Percentiles rank a stretch among this genome's conserved stretches.
These are phyloP conservation scores for Phytophthora quininea DNA, from an alignment of 352 stramenopile genomes.

Conservation along the genomic window DNA sequence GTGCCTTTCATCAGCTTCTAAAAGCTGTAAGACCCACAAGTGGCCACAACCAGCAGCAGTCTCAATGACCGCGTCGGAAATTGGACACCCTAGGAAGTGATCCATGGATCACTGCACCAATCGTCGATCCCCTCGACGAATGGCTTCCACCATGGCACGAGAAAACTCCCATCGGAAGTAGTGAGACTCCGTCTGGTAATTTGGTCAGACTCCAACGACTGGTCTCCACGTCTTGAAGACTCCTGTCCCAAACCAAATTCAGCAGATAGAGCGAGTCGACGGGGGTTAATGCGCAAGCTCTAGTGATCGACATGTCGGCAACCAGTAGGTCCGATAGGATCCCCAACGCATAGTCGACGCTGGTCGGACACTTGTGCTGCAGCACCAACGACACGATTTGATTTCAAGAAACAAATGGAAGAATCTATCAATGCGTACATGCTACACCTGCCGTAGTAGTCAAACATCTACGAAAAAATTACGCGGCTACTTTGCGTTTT, in stretches of 20 bases:
- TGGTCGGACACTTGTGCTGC: not conserved
- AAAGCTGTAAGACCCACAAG: not conserved
- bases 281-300: not conserved
- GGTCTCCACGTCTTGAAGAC: not conserved
- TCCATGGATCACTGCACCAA: not conserved
- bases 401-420: too few species aligned
- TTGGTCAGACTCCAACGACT: not conserved
- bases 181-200: not conserved
- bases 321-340: not conserved
- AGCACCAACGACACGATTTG: not conserved
- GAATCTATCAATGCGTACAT: too few species aligned
- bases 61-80: not conserved
- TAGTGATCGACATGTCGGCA: not conserved
- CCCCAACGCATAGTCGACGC: not conserved
- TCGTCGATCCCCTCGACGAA: not conserved
- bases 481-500: conserved; percentile 39
- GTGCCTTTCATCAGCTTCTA: not conserved
- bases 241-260: not conserved
- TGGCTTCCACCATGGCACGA: not conserved
- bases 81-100: not conserved
- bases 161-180: not conserved
- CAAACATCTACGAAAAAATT: not conserved
- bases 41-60: not conserved
- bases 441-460: too few species aligned
- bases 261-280: not conserved